phyloP scores from a whole-genome alignment of 2,329 filamentous ascomycete species.

The Tolypocladium cylindrosporum region DNA sequence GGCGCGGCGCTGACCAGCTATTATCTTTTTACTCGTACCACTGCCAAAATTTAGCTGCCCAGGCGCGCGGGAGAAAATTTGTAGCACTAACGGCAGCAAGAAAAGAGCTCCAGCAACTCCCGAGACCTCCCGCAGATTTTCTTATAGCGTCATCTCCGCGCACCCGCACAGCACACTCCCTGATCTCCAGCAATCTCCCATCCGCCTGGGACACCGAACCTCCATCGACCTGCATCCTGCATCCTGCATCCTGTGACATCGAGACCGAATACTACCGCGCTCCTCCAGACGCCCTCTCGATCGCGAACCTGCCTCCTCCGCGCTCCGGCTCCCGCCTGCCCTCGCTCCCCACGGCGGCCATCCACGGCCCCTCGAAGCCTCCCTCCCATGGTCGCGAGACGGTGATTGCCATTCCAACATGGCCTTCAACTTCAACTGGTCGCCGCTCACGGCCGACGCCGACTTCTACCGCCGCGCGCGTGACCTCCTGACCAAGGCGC shows the following conservation, averaged over 20 bases:
- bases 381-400: constrained; percentile 22
- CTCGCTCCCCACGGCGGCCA: not conserved
- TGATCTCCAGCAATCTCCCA: not conserved
- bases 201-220: not conserved
- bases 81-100: not conserved
- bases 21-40: no score
- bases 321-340: not conserved
- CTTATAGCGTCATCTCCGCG: constrained; percentile 2
- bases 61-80: not conserved
- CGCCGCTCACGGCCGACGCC: constrained; percentile 91
- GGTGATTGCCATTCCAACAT: constrained; percentile 50
- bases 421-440: constrained; percentile 99
- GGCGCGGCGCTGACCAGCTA: no score
- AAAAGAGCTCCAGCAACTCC: not conserved
- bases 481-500: constrained; percentile 84
- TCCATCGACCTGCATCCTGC: not conserved
- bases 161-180: not conserved
- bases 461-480: constrained; percentile 82
- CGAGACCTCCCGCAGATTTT: not conserved
- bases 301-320: not conserved
- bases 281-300: not conserved
- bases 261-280: not conserved
- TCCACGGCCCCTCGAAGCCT: constrained; percentile 9
- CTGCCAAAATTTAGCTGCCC: no score
- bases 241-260: not conserved